A percentile compares a stretch with the other conserved stretches of the same genome.
phyloP scores from a whole-genome alignment of 2,329 filamentous ascomycete species.

The Aspergillus oerlinghausenensis region DNA sequence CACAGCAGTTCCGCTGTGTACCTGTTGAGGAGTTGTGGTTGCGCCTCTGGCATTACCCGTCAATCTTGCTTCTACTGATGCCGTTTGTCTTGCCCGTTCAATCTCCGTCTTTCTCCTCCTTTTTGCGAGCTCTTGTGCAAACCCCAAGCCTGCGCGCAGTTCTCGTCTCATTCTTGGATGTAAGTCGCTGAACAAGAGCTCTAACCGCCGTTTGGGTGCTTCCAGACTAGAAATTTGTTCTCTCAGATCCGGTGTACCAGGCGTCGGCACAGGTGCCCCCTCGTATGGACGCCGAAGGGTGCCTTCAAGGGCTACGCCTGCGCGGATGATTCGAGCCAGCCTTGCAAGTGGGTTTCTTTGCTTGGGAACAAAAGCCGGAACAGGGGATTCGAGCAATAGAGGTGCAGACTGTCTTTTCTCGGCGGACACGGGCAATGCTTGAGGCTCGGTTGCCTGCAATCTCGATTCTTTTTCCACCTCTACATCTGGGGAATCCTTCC shows the following conservation, averaged over 20 bases:
- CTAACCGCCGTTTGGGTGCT: conserved; percentile 25
- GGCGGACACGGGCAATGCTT: background rate
- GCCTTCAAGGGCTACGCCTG: conserved; percentile 35
- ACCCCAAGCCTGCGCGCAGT: conserved; percentile 37
- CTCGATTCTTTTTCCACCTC: conserved; percentile 10
- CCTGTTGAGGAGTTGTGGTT: conserved; percentile 5
- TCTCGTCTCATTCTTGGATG: conserved; percentile 35
- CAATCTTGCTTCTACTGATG: conserved; percentile 1
- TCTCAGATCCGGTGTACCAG: conserved; percentile 3
- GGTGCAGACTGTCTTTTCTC: conserved; percentile 7
- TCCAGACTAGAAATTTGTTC: conserved; percentile 15
- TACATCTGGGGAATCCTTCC: conserved; percentile 10
- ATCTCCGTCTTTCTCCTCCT: conserved; percentile 21
- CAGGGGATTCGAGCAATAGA: conserved; percentile 8
- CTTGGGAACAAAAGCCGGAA: background rate
- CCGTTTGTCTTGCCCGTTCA: conserved; percentile 4
- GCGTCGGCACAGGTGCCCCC: conserved; percentile 1
- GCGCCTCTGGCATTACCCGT: background rate
- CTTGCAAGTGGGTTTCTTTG: conserved; percentile 21
- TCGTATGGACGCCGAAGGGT: conserved; percentile 21
- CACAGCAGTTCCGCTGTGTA: background rate
- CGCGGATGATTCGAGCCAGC: conserved; percentile 32
- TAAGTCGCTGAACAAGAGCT: conserved; percentile 36
- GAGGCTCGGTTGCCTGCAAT: background rate
- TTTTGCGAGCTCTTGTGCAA: conserved; percentile 42